Evolutionary conservation across 2,329 filamentous ascomycete genomes (phyloP), one percentile per base, ranked within the genome.

Genomic region (Penicillium sp.): DNA sequence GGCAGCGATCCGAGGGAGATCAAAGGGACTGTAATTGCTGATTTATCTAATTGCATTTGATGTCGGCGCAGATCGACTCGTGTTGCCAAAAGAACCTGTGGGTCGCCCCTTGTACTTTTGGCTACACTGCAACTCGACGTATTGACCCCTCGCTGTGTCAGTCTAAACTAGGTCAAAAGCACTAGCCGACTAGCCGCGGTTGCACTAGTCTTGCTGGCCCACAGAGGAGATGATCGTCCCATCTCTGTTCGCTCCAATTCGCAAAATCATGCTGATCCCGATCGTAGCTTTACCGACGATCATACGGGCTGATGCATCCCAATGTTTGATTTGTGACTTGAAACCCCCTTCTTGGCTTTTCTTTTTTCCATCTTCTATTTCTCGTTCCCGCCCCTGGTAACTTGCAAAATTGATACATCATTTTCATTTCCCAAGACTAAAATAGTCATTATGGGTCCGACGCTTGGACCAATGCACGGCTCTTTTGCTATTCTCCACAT

Each of bases 221-320:
- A 11, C 5, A 9, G 6, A 9, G 37, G 37, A n/a, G n/a, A 41
- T 19, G 35, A 19, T 39, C 35, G 35, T 10, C 35, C 1, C 2
- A 33, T 33, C 11, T 33, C 13, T 33, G 14, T 33, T 33, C 31
- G 31, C 31, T 14, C 11, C 31, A 33, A 16, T 33, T 33, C 31
- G 13, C 16, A 31, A 5, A 31, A 31, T 31, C 1, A 11, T 31
- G 29, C 29, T 33, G 31, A 33, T 33, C 31, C 5, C 14, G 31
- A 19, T n/a, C 35, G 9, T 39, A 10, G 7, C 11, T 39, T 19
- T 5, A 52, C 56, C 51, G 44, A 41, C 29, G 48, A 33, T 44
- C 51, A 49, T 26, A 29, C 47, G 47, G 55, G 47, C 41, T 19
- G 52, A 44, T 54, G 54, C 48, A 60, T 62, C 58, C 63, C 61